Conservation (phyloP, 495 filamentous ascomycete species). For the Arthonia radiata region DNA sequence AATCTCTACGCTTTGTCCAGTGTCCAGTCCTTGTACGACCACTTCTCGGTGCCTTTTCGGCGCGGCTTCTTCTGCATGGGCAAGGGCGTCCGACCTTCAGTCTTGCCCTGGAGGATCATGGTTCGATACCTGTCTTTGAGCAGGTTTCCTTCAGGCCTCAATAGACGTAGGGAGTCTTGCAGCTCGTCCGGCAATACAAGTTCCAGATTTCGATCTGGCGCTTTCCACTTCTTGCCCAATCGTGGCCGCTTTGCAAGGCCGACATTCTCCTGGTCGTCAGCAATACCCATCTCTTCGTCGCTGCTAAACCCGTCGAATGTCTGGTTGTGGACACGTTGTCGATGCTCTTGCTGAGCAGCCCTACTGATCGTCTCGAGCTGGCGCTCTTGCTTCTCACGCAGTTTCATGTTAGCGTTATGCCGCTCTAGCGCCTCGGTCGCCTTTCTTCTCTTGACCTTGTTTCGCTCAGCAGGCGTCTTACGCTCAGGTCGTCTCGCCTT, state of each 20-base stretch:
- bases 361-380: constrained; percentile 38
- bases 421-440: constrained; percentile 50
- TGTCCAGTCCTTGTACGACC: constrained; percentile 86
- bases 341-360: too few species aligned
- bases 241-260: too few species aligned
- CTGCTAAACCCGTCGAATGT: too few species aligned
- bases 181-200: constrained; percentile 82
- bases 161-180: constrained; percentile 60
- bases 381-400: constrained; percentile 39
- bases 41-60: constrained; percentile 72
- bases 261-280: too few species aligned
- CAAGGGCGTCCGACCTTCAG: constrained; percentile 57
- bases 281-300: too few species aligned
- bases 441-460: constrained; percentile 68
- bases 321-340: too few species aligned
- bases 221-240: too few species aligned
- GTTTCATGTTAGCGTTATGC: constrained; percentile 45
- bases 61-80: constrained; percentile 55
- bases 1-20: too few species aligned
- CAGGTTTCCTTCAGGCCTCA: constrained; percentile 88
- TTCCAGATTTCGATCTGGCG: constrained; percentile 61
- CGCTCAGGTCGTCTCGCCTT: constrained; percentile 49
- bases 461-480: constrained; percentile 67
- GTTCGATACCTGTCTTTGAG: constrained; percentile 78
- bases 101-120: constrained; percentile 64